These are phyloP conservation scores for Rhizopogon rudus DNA, from an alignment of 768 basidiomycete genomes.

Conservation along the genomic window DNA sequence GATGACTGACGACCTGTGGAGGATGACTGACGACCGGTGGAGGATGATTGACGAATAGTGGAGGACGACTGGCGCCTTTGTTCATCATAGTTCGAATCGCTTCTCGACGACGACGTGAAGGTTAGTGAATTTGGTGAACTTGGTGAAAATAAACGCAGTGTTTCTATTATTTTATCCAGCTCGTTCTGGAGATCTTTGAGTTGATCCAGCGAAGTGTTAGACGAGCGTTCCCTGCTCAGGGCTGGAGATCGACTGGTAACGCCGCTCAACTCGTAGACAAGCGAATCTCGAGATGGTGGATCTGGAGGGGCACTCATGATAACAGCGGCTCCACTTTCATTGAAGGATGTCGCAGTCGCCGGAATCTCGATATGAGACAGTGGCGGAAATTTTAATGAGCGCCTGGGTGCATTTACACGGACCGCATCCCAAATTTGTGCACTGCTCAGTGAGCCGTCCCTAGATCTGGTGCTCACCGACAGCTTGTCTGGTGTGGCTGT, in stretches of 20 bases:
- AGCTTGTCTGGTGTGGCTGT: conserved; percentile 7
- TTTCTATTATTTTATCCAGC: conserved; percentile 60
- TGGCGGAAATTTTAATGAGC: conserved; percentile 1
- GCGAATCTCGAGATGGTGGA: conserved; percentile 28
- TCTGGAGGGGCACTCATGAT: background rate
- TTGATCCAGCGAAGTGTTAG: conserved; percentile 39
- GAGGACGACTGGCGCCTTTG: conserved; percentile 15
- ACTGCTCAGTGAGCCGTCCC: conserved; percentile 4
- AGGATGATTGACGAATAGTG: conserved; percentile 17
- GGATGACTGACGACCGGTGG: conserved; percentile 17
- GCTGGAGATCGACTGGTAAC: conserved; percentile 19
- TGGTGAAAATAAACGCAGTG: conserved; percentile 43
- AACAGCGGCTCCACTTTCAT: background rate
- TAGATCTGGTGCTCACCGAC: conserved; percentile 4
- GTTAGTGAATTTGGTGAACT: background rate
- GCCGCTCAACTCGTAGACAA: conserved; percentile 42
- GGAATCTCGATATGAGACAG: background rate
- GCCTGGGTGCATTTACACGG: background rate
- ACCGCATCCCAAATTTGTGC: conserved; percentile 1
- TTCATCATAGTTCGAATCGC: conserved; percentile 4
- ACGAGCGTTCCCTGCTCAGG: conserved; percentile 5
- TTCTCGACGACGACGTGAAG: conserved; percentile 26
- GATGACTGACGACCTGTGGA: conserved; percentile 19
- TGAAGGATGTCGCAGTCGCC: background rate
- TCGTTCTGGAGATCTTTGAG: conserved; percentile 59